These are phyloP conservation scores for Lactarius tabidus DNA, from an alignment of 768 basidiomycete genomes.

Conservation along the genomic window DNA sequence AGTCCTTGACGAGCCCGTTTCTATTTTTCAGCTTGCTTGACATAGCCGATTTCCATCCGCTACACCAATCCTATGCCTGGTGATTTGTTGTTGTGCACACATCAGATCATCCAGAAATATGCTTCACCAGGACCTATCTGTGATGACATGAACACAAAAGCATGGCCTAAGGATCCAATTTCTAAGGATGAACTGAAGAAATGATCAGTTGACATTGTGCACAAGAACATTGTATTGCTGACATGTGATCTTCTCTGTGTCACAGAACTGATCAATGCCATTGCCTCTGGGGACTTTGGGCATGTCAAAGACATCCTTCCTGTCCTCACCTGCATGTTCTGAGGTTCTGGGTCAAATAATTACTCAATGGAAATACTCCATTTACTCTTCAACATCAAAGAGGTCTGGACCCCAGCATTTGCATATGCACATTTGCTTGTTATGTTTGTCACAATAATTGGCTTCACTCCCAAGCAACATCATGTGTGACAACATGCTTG, in stretches of 20 bases:
- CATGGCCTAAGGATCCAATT: neutral
- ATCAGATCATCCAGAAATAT: neutral
- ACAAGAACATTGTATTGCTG: neutral
- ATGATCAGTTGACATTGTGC: too few relatives aligned
- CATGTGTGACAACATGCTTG: too few relatives aligned
- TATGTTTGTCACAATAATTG: too few relatives aligned
- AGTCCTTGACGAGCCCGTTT: too few relatives aligned
- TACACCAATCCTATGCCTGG: neutral
- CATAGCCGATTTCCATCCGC: too few relatives aligned
- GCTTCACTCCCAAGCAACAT: too few relatives aligned
- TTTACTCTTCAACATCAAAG: neutral
- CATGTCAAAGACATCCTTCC: neutral
- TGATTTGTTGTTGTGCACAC: too few relatives aligned
- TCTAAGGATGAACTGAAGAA: too few relatives aligned
- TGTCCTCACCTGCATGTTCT: neutral
- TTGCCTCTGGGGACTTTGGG: neutral
- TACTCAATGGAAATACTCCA: conserved; percentile 3
- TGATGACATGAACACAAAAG: neutral
- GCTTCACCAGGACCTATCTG: too few relatives aligned
- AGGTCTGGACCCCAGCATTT: neutral
- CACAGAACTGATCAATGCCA: neutral
- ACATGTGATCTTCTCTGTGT: neutral
- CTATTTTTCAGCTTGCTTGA: too few relatives aligned
- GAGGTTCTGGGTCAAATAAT: neutral
- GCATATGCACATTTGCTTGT: too few relatives aligned